These are phyloP conservation scores for Comarum palustre DNA, from an alignment of 306 rosid species.

Conservation along the genomic window DNA sequence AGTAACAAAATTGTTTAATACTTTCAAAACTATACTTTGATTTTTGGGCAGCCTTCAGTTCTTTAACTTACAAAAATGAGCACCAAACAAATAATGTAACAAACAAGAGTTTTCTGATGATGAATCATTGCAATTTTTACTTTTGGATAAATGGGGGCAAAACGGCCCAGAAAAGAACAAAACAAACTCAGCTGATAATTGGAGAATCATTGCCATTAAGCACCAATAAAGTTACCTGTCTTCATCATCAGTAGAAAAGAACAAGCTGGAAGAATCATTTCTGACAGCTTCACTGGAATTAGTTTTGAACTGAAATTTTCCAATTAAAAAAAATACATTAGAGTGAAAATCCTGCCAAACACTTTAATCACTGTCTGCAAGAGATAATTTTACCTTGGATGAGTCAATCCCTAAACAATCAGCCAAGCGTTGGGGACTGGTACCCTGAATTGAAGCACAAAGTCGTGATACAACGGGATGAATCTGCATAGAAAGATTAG, in stretches of 20 bases:
- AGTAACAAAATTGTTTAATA: neutral
- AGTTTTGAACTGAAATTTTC: constrained; percentile 54
- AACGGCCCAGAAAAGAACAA: no score
- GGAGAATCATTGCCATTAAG: constrained; percentile 14
- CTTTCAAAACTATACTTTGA: neutral
- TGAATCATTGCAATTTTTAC: neutral
- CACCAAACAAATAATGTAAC: neutral
- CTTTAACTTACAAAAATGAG: neutral
- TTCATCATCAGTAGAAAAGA: constrained; percentile 56
- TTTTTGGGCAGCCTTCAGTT: neutral
- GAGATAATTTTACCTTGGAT: constrained; percentile 56
- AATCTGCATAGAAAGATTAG: constrained; percentile 47
- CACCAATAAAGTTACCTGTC: constrained; percentile 59
- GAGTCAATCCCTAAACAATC: constrained; percentile 92
- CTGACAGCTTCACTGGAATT: constrained; percentile 59
- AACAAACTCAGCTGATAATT: neutral
- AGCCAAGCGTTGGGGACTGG: constrained; percentile 91
- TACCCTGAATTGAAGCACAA: constrained; percentile 92
- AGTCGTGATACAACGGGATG: constrained; percentile 97
- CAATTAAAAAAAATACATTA: constrained; percentile 18
- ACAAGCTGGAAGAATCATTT: constrained; percentile 57
- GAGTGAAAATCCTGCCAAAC: neutral
- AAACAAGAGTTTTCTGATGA: no score
- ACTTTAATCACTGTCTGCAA: constrained; percentile 19
- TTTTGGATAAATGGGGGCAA: no score